Conservation (phyloP, 2,329 filamentous ascomycete genomes). For the Aspergillus fumigatus region DNA sequence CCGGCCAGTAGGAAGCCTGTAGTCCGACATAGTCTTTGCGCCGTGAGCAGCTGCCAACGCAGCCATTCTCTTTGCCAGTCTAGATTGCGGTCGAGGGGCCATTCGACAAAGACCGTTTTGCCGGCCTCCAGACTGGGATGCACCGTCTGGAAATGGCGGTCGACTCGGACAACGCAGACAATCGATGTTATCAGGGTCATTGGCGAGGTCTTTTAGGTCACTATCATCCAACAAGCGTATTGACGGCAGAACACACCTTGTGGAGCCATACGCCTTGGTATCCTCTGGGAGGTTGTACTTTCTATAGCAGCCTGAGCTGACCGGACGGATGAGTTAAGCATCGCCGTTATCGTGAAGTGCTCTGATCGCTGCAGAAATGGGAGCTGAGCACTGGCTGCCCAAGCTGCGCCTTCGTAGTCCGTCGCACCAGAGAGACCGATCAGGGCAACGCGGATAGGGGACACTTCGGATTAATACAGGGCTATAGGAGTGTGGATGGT, state of each 20-base stretch:
- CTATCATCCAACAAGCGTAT: not conserved
- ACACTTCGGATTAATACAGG: conserved; percentile 4
- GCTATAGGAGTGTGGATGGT: not conserved
- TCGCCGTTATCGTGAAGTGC: conserved; percentile 7
- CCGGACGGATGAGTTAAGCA: conserved; percentile 7
- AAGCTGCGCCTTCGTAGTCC: conserved; percentile 6
- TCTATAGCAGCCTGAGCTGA: conserved; percentile 12
- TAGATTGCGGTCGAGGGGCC: conserved; percentile 50
- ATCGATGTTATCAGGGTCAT: conserved; percentile 52
- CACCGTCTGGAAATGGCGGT: conserved; percentile 47
- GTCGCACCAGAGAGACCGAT: conserved; percentile 8
- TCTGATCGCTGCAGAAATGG: conserved; percentile 4
- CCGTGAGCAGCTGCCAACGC: conserved; percentile 30
- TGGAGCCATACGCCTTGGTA: conserved; percentile 50
- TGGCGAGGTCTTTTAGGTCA: conserved; percentile 36
- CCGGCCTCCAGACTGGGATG: conserved; percentile 49
- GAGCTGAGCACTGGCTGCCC: conserved; percentile 8
- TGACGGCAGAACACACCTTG: conserved; percentile 17
- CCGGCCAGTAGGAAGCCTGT: conserved; percentile 48
- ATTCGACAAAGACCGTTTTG: conserved; percentile 54
- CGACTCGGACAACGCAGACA: conserved; percentile 48
- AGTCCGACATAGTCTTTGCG: conserved; percentile 46
- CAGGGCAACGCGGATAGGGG: conserved; percentile 6
- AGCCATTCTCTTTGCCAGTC: conserved; percentile 41
- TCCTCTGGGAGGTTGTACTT: conserved; percentile 39